A percentile compares a stretch with the other conserved stretches of the same genome.
These are phyloP conservation scores for Fusarium dlaminii DNA, from an alignment of 2,329 filamentous ascomycete species.

Conservation along the genomic window DNA sequence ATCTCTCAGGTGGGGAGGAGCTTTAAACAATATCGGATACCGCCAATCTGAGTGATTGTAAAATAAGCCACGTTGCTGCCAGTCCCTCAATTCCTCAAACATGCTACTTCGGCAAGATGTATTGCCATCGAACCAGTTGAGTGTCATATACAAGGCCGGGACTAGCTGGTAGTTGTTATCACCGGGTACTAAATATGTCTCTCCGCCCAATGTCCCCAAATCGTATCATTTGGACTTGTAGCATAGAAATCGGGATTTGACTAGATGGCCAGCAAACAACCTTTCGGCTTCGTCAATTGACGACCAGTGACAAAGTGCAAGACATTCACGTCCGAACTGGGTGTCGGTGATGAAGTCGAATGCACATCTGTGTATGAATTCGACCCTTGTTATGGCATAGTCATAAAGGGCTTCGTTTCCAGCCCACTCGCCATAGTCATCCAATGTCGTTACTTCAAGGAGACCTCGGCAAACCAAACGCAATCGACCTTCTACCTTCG, in stretches of 20 bases:
- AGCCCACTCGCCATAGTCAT: accelerated
- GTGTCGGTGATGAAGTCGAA: background rate
- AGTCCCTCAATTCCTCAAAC: accelerated
- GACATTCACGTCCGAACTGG: accelerated
- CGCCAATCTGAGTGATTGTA: accelerated
- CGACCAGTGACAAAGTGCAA: background rate
- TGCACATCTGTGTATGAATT: background rate
- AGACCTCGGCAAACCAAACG: background rate
- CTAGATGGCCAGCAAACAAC: accelerated
- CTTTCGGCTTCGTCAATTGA: accelerated
- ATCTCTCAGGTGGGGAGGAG: background rate
- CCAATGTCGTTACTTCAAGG: background rate
- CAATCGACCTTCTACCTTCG: accelerated
- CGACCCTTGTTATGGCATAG: accelerated
- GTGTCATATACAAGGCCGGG: accelerated
- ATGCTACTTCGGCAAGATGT: accelerated
- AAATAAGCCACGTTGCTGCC: background rate
- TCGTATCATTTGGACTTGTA: no score
- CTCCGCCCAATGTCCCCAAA: no score
- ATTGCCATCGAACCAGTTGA: accelerated
- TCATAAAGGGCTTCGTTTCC: accelerated
- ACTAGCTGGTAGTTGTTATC: accelerated
- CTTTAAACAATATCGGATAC: accelerated
- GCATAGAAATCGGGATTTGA: background rate
- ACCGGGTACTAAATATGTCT: background rate